Conservation (phyloP, 306 rosid species). For the Gleditsia sinensis region DNA sequence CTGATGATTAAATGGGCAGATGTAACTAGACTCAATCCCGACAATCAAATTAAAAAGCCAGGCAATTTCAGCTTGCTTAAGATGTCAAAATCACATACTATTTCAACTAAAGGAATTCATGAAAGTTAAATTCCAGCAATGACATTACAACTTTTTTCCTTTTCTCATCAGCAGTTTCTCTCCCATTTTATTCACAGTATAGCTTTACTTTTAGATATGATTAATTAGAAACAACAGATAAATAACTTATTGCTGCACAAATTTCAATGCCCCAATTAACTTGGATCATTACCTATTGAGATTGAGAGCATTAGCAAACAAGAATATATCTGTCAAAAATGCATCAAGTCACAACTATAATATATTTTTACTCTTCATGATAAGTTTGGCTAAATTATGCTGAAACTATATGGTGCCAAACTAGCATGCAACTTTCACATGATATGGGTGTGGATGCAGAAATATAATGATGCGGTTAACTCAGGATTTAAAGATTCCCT, state of each 20-base stretch:
- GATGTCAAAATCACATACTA: not conserved
- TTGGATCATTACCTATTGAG: constrained; percentile 7
- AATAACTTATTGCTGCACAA: not conserved
- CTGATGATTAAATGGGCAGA: not conserved
- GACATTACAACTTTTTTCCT: not conserved
- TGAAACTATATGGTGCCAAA: not conserved
- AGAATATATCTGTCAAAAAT: not conserved
- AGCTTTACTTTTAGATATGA: not conserved
- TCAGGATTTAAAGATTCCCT: not conserved
- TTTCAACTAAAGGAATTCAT: not conserved
- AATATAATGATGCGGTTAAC: not conserved
- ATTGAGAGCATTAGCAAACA: constrained; percentile 24
- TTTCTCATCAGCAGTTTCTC: not conserved
- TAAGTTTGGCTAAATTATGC: constrained; percentile 3
- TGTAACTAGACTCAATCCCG: no score
- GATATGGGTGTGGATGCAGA: not conserved
- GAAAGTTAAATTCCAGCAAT: not conserved
- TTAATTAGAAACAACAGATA: not conserved
- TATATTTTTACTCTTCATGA: not conserved
- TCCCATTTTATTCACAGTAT: constrained; percentile 14
- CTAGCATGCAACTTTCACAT: not conserved
- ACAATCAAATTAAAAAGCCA: no score
- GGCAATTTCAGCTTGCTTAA: not conserved
- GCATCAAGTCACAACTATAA: constrained; percentile 3
- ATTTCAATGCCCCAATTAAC: constrained; percentile 29